Evolutionary conservation across 2,329 filamentous ascomycete species (phyloP).

Genomic region (Colletotrichum zoysiae): DNA sequence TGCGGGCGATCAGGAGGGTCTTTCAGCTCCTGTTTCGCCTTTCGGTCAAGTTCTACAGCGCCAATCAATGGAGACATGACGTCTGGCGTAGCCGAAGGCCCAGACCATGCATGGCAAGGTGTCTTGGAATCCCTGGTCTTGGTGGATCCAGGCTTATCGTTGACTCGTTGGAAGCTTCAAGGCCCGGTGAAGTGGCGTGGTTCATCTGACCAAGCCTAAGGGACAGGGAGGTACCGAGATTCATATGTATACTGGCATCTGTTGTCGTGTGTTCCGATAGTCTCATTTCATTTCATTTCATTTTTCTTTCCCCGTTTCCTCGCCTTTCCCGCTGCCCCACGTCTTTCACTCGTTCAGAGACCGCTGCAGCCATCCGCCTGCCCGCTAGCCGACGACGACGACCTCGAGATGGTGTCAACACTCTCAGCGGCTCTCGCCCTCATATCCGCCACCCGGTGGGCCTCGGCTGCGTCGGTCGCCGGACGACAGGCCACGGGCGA

Average conservation of each 20-base stretch:
- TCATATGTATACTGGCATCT: neutral
- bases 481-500: slow-evolving; percentile 28
- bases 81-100: slow-evolving; percentile 19
- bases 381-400: neutral
- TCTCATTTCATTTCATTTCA: no score
- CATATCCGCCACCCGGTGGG: slow-evolving; percentile 6
- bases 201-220: slow-evolving; percentile 6
- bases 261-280: neutral
- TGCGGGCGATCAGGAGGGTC: slow-evolving; percentile 21
- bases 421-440: slow-evolving; percentile 30
- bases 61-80: slow-evolving; percentile 33
- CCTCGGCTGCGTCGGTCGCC: slow-evolving; percentile 26
- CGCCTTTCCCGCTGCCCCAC: neutral
- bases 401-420: slow-evolving; percentile 25
- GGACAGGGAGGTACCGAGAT: neutral
- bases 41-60: slow-evolving; percentile 6
- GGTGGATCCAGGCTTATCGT: slow-evolving; percentile 33
- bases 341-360: neutral
- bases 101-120: slow-evolving; percentile 6
- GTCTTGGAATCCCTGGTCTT: slow-evolving; percentile 21
- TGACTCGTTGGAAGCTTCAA: slow-evolving; percentile 14
- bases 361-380: slow-evolving; percentile 6
- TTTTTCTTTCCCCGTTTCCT: neutral
- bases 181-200: neutral
- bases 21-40: slow-evolving; percentile 5